phyloP scores from a whole-genome alignment of 2,329 filamentous ascomycete species.

The Pyricularia pennisetigena region DNA sequence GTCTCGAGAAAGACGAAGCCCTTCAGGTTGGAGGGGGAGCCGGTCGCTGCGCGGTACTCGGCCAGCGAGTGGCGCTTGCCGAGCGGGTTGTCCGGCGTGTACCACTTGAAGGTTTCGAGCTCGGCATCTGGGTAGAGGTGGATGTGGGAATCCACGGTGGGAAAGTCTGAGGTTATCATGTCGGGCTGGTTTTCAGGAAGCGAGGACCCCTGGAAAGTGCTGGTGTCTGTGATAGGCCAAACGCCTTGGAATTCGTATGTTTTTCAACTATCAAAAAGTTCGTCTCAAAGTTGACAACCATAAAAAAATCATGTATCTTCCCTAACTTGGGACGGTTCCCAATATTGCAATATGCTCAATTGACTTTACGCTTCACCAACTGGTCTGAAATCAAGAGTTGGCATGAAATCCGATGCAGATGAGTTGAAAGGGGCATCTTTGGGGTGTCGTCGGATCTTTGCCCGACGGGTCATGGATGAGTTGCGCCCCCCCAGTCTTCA shows the following conservation, averaged over 20 bases:
- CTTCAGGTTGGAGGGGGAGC: conserved; percentile 32
- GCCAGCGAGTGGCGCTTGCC: conserved; percentile 52
- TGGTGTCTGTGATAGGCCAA: not conserved
- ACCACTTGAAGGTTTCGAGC: conserved; percentile 60
- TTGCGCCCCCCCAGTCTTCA: not conserved
- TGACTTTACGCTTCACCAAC: not conserved
- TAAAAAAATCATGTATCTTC: not conserved
- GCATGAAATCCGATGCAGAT: not conserved
- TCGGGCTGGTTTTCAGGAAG: not conserved
- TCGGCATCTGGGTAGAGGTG: conserved; percentile 73
- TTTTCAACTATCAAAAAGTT: not conserved
- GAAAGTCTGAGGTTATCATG: conserved; percentile 22
- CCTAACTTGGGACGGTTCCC: not conserved
- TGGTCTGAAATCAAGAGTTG: not conserved
- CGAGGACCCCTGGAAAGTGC: not conserved
- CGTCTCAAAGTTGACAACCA: not conserved
- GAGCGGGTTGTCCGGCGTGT: conserved; percentile 47
- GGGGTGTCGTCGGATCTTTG: not conserved
- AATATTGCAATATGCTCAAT: not conserved
- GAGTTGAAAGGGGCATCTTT: not conserved
- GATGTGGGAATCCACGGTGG: conserved; percentile 83
- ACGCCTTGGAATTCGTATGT: not conserved
- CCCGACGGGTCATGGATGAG: not conserved
- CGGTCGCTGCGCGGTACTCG: conserved; percentile 46
- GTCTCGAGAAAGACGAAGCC: conserved; percentile 81